A percentile compares a stretch with the other conserved stretches of the same genome.
Conservation (phyloP, 495 filamentous ascomycete genomes). For the Hyaloscypha bicolor region DNA sequence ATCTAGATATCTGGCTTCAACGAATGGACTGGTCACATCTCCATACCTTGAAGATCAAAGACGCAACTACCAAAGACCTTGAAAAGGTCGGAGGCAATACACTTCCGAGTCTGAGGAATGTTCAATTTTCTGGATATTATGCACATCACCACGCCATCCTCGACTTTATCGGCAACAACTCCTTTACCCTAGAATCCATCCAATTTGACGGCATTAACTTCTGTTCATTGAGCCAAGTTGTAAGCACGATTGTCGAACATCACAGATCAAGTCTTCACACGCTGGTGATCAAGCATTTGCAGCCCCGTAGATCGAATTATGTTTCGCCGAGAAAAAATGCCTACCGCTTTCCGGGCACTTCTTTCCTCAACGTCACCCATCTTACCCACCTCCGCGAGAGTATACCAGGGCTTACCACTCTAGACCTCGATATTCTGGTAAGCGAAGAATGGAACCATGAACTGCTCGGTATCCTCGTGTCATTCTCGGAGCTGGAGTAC, state of each 20-base stretch:
- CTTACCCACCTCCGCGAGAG: background rate
- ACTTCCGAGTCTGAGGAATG: background rate
- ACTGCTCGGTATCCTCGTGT: background rate
- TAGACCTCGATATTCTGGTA: background rate
- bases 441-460: conserved; percentile 1
- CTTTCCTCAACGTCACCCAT: background rate
- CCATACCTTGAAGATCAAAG: background rate
- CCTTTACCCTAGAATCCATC: background rate
- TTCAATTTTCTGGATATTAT: background rate
- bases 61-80: background rate
- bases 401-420: background rate
- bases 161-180: background rate
- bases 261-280: background rate
- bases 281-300: background rate
- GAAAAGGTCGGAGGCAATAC: background rate
- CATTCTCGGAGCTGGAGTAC: background rate
- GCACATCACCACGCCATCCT: background rate
- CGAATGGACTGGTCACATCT: background rate
- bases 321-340: background rate
- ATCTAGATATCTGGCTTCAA: background rate
- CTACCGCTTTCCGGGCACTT: background rate
- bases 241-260: background rate
- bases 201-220: background rate
- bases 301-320: background rate
- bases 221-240: background rate